These are phyloP conservation scores for Parachaetomium inaequale DNA, from an alignment of 495 filamentous ascomycete genomes.

Conservation along the genomic window DNA sequence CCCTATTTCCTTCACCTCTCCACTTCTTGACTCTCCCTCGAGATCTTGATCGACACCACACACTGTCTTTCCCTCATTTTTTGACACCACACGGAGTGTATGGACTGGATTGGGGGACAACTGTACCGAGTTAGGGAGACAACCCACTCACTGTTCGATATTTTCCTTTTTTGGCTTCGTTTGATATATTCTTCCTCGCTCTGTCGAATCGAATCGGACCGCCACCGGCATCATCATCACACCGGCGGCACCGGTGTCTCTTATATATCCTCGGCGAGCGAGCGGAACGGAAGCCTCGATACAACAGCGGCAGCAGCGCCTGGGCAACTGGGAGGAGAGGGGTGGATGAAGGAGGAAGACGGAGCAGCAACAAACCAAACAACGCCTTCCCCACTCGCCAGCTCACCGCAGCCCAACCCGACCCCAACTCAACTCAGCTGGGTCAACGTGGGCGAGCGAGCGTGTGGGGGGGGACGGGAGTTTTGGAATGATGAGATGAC, in stretches of 20 bases:
- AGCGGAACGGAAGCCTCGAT: background rate
- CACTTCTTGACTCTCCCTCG: background rate
- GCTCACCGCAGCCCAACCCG: background rate
- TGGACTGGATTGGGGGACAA: background rate
- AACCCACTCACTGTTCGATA: background rate
- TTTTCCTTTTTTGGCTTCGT: background rate
- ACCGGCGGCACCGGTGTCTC: background rate
- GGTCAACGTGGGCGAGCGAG: background rate
- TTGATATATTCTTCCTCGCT: background rate
- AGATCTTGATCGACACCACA: background rate
- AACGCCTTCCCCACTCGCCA: background rate
- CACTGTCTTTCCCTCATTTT: background rate
- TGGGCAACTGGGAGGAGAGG: background rate
- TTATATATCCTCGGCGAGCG: slow-evolving; percentile 9
- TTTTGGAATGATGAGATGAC: slow-evolving; percentile 11
- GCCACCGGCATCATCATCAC: background rate
- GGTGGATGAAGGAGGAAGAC: background rate
- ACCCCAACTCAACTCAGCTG: background rate
- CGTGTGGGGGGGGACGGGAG: background rate
- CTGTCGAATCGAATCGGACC: background rate
- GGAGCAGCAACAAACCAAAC: background rate
- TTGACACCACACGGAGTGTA: slow-evolving; percentile 1
- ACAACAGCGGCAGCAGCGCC: slow-evolving; percentile 14
- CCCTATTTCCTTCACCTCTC: background rate
- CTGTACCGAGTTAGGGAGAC: background rate